Percentiles rank a stretch among this genome's conserved stretches.
Conservation (phyloP, 78 protist genomes). For the Bodo saltans region DNA sequence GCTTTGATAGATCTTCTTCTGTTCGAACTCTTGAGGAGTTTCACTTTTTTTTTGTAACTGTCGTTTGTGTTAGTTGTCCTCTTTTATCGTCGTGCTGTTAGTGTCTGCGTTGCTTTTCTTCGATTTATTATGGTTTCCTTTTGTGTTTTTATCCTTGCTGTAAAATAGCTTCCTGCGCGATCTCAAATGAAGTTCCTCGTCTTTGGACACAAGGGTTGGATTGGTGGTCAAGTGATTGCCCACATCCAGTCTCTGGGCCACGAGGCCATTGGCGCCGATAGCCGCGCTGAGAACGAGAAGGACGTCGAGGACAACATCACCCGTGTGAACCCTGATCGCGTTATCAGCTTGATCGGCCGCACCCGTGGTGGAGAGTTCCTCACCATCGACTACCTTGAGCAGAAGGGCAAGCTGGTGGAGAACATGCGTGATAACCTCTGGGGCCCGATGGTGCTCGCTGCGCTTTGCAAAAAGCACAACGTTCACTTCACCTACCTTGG, state of each 20-base stretch:
- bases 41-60: too few species aligned
- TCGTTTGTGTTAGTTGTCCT: too few species aligned
- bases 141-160: too few species aligned
- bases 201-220: constrained; percentile 46
- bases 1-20: too few species aligned
- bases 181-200: constrained; percentile 29
- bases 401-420: constrained; percentile 23
- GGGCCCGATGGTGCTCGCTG: constrained; percentile 55
- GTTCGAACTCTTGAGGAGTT: too few species aligned
- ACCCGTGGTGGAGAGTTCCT: constrained; percentile 27
- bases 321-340: constrained; percentile 47
- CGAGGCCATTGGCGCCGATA: not conserved
- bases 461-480: constrained; percentile 29
- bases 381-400: constrained; percentile 13
- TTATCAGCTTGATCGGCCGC: constrained; percentile 62
- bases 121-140: too few species aligned
- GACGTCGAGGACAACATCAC: constrained; percentile 54
- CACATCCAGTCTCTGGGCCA: constrained; percentile 11
- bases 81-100: too few species aligned
- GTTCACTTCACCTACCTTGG: constrained; percentile 75
- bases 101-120: too few species aligned
- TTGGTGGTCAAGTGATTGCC: constrained; percentile 24
- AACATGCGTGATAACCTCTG: constrained; percentile 29
- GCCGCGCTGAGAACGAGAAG: constrained; percentile 32
- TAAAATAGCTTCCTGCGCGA: too few species aligned